phyloP scores from a whole-genome alignment of 2,329 filamentous ascomycete species.

The Fusarium devonianum region DNA sequence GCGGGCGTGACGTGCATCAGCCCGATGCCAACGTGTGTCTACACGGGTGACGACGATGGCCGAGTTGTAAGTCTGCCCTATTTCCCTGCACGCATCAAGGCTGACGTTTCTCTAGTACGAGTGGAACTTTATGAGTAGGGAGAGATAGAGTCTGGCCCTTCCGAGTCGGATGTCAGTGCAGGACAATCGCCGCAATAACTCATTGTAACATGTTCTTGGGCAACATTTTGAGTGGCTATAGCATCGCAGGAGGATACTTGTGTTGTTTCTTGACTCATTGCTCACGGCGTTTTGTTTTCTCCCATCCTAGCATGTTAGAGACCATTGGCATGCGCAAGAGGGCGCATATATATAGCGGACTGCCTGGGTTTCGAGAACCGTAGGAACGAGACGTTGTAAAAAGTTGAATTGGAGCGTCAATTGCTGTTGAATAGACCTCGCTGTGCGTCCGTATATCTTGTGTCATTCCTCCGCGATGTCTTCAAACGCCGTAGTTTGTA shows the following conservation, averaged over 20 bases:
- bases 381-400: conserved; percentile 14
- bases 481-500: conserved; percentile 42
- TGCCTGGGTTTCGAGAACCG: conserved; percentile 3
- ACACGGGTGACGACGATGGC: conserved; percentile 93
- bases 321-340: conserved; percentile 18
- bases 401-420: conserved; percentile 42
- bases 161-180: conserved; percentile 28
- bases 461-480: conserved; percentile 27
- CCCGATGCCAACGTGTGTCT: conserved; percentile 82
- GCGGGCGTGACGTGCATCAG: conserved; percentile 86
- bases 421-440: conserved; percentile 33
- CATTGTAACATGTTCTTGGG: conserved; percentile 13
- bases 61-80: conserved; percentile 69
- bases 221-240: background rate
- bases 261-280: conserved; percentile 24
- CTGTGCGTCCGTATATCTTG: conserved; percentile 32
- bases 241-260: conserved; percentile 4
- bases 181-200: conserved; percentile 20
- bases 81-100: background rate
- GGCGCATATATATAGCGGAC: conserved; percentile 23
- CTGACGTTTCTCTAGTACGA: conserved; percentile 58
- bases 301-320: conserved; percentile 28
- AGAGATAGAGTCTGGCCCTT: conserved; percentile 56
- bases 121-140: conserved; percentile 67
- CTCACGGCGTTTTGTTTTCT: conserved; percentile 20